These are phyloP conservation scores for Penicillium alfredii DNA, from an alignment of 495 filamentous ascomycete species.

Conservation along the genomic window DNA sequence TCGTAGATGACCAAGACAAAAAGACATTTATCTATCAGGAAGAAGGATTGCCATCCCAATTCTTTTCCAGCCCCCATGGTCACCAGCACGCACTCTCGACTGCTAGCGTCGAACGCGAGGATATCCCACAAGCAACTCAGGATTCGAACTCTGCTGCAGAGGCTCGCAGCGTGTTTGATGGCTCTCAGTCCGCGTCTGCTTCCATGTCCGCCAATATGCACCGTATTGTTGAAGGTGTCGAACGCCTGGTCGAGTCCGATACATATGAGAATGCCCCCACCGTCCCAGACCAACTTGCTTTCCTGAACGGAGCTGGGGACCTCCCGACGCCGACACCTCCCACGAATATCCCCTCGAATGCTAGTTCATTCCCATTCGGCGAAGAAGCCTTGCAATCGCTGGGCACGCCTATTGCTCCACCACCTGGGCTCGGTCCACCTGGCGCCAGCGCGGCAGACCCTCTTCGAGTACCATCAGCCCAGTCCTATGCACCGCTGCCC, in stretches of 20 bases:
- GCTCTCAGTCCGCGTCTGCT: slow-evolving; percentile 42
- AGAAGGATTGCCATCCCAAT: slow-evolving; percentile 47
- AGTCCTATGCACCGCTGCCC: slow-evolving; percentile 32
- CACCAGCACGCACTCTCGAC: slow-evolving; percentile 35
- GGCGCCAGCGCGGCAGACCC: slow-evolving; percentile 16
- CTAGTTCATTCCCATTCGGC: slow-evolving; percentile 18
- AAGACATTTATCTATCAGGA: slow-evolving; percentile 53
- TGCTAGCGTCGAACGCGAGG: slow-evolving; percentile 39
- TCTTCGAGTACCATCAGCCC: slow-evolving; percentile 24
- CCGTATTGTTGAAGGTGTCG: slow-evolving; percentile 56
- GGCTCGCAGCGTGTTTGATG: slow-evolving; percentile 33
- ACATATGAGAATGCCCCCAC: slow-evolving; percentile 40
- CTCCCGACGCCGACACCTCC: slow-evolving; percentile 28
- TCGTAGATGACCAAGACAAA: slow-evolving; percentile 43
- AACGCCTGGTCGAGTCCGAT: slow-evolving; percentile 54
- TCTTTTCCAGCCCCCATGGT: slow-evolving; percentile 38
- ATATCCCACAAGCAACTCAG: slow-evolving; percentile 33
- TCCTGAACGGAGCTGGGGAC: slow-evolving; percentile 16
- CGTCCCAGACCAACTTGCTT: slow-evolving; percentile 22
- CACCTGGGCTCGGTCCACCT: slow-evolving; percentile 32
- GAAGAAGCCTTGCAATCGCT: slow-evolving; percentile 20
- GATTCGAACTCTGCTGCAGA: slow-evolving; percentile 30
- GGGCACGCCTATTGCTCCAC: slow-evolving; percentile 31
- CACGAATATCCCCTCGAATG: slow-evolving; percentile 18
- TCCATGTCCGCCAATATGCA: slow-evolving; percentile 49